Percentiles rank a stretch among this genome's conserved stretches.
Evolutionary conservation across 805 yeast genomes (phyloP).

Genomic region (Saccharomycopsis fermentans): DNA sequence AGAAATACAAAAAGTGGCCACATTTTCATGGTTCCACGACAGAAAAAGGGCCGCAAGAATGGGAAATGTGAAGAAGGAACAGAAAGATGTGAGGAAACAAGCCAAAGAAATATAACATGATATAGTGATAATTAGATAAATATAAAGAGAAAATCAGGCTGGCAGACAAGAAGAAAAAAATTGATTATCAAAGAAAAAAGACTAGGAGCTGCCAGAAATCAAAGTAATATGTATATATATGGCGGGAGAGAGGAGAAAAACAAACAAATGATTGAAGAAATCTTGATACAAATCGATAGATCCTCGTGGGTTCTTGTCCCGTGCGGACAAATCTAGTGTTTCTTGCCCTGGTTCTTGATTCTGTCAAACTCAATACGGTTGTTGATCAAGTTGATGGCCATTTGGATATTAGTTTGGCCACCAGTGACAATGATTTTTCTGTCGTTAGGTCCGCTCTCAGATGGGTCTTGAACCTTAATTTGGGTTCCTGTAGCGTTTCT

Average conservation of each 20-base stretch:
- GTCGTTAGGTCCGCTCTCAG: slow-evolving; percentile 40
- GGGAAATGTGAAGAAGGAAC: neutral
- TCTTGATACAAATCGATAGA: no score
- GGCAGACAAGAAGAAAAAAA: no score
- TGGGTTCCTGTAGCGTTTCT: slow-evolving; percentile 67
- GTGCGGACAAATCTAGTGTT: neutral
- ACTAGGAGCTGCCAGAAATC: neutral
- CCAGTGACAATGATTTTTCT: slow-evolving; percentile 64
- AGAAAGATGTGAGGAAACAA: neutral
- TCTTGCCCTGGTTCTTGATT: slow-evolving; percentile 25
- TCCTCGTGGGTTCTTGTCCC: no score
- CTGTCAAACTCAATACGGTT: slow-evolving; percentile 62
- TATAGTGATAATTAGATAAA: neutral
- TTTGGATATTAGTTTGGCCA: slow-evolving; percentile 53
- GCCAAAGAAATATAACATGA: neutral
- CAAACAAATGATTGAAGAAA: neutral
- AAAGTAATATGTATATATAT: neutral
- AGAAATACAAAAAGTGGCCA: neutral
- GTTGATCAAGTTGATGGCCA: slow-evolving; percentile 62
- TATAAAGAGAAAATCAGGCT: neutral
- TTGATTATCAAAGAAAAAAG: no score
- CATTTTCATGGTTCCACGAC: neutral
- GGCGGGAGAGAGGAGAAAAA: neutral
- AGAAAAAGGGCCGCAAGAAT: neutral
- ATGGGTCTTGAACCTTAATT: slow-evolving; percentile 55